phyloP scores from a whole-genome alignment of 495 filamentous ascomycete genomes.

The Aspergillus indologenus region DNA sequence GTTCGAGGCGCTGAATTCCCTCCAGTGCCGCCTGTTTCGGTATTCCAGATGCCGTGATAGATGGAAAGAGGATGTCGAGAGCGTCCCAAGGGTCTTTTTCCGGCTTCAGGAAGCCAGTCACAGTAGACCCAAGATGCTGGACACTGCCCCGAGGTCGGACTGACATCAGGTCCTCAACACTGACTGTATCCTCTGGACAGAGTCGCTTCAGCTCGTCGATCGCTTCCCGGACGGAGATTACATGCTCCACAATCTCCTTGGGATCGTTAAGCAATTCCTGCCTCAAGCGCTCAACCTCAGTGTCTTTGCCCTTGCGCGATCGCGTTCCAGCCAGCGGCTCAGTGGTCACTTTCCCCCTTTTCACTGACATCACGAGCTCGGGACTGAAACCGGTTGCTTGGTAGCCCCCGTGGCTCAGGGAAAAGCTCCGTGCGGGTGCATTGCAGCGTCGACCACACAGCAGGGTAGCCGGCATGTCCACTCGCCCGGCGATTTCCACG shows the following conservation, averaged over 20 bases:
- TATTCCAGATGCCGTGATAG: constrained; percentile 21
- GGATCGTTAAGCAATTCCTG: constrained; percentile 14
- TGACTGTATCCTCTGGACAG: constrained; percentile 4
- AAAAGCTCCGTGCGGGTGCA: constrained; percentile 16
- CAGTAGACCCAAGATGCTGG: constrained; percentile 22
- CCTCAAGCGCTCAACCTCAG: constrained; percentile 6
- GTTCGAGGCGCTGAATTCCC: constrained; percentile 18
- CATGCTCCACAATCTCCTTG: constrained; percentile 22
- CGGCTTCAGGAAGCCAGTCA: constrained; percentile 12
- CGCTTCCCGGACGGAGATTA: constrained; percentile 19
- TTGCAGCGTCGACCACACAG: constrained; percentile 15
- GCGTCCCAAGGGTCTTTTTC: constrained; percentile 20
- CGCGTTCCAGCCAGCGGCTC: constrained; percentile 21
- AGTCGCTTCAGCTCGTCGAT: constrained; percentile 15
- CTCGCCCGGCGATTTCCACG: constrained; percentile 6
- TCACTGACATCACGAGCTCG: constrained; percentile 19
- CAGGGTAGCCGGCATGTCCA: constrained; percentile 20
- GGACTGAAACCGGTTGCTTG: constrained; percentile 21
- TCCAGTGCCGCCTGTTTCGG: constrained; percentile 16
- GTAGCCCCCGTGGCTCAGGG: constrained; percentile 12
- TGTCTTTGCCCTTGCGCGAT: constrained; percentile 4
- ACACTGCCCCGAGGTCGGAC: constrained; percentile 16
- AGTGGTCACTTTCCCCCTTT: constrained; percentile 14
- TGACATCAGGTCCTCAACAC: constrained; percentile 20
- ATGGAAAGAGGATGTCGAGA: constrained; percentile 17